Evolutionary conservation across 768 basidiomycete species (phyloP).

Genomic region (Boletus pseudo-olivaceus): DNA sequence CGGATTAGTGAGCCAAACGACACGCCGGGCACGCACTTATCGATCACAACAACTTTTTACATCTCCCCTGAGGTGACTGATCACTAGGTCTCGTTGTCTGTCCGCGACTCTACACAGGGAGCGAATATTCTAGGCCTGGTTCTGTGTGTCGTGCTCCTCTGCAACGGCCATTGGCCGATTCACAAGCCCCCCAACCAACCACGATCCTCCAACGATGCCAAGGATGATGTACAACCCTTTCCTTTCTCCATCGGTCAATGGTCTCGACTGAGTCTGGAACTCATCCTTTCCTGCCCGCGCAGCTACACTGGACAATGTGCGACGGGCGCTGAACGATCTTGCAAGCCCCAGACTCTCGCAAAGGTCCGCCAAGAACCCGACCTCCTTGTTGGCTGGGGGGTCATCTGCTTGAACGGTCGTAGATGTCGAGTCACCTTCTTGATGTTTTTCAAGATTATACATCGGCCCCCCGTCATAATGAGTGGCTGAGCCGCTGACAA

Average conservation of each 20-base stretch:
- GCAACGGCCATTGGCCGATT: constrained; percentile 8
- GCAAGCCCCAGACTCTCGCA: constrained; percentile 38
- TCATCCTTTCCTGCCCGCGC: constrained; percentile 15
- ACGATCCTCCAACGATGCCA: constrained; percentile 48
- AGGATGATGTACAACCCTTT: constrained; percentile 47
- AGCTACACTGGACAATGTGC: constrained; percentile 11
- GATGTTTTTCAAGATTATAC: constrained; percentile 35
- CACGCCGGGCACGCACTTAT: not conserved
- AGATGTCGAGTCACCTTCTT: constrained; percentile 1
- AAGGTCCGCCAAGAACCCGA: constrained; percentile 33
- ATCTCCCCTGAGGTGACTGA: not conserved
- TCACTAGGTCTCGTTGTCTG: not conserved
- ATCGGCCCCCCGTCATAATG: constrained; percentile 48
- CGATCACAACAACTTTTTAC: not conserved
- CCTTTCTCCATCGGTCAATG: constrained; percentile 42
- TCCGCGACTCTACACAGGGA: constrained; percentile 1
- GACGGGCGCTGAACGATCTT: constrained; percentile 25
- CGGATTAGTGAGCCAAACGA: not conserved
- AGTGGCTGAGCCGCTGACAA: constrained; percentile 45
- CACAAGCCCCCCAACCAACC: constrained; percentile 40
- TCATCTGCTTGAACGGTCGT: constrained; percentile 3
- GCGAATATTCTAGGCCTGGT: constrained; percentile 13
- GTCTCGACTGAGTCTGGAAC: constrained; percentile 24
- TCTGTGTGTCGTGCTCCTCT: constrained; percentile 9
- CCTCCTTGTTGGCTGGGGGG: constrained; percentile 12